Conservation (phyloP, 2,329 filamentous ascomycete species). For the Alternaria tenuissima region DNA sequence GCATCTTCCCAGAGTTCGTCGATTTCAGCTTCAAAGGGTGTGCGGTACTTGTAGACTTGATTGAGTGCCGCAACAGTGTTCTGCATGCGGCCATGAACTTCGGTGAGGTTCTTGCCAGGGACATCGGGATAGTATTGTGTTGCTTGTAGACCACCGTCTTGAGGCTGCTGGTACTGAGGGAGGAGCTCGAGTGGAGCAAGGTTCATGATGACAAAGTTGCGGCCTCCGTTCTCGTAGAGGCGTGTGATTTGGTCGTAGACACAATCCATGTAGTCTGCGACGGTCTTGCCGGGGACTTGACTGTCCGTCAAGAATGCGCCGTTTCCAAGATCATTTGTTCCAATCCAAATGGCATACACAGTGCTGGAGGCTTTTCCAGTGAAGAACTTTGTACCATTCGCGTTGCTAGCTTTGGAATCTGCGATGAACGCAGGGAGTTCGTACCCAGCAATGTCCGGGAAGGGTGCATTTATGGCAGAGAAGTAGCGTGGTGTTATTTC, state of each 20-base stretch:
- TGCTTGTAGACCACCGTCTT: constrained; percentile 54
- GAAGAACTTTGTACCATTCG: constrained; percentile 55
- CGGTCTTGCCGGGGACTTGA: constrained; percentile 66
- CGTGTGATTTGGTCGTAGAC: constrained; percentile 69
- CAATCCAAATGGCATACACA: constrained; percentile 80
- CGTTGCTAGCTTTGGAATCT: constrained; percentile 47
- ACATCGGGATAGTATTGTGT: constrained; percentile 60
- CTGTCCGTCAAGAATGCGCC: constrained; percentile 71
- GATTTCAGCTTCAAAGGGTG: constrained; percentile 57
- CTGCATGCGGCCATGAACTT: constrained; percentile 61
- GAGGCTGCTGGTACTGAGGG: constrained; percentile 69
- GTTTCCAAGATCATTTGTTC: constrained; percentile 78
- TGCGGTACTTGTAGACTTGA: constrained; percentile 60
- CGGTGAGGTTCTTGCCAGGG: constrained; percentile 57
- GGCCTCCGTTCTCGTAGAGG: constrained; percentile 71
- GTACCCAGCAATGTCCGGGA: constrained; percentile 64
- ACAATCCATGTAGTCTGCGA: constrained; percentile 73
- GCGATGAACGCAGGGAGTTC: constrained; percentile 59
- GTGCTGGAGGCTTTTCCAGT: constrained; percentile 64
- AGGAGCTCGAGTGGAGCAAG: constrained; percentile 71
- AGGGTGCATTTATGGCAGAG: constrained; percentile 59
- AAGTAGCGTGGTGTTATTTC: constrained; percentile 67
- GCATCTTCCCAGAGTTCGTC: constrained; percentile 61
- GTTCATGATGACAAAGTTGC: constrained; percentile 78
- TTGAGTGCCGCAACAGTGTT: constrained; percentile 62